Percentiles rank a stretch among this genome's conserved stretches.
Evolutionary conservation across 2,329 filamentous ascomycete genomes (phyloP).

Genomic region (Arachnopeziza araneosa): DNA sequence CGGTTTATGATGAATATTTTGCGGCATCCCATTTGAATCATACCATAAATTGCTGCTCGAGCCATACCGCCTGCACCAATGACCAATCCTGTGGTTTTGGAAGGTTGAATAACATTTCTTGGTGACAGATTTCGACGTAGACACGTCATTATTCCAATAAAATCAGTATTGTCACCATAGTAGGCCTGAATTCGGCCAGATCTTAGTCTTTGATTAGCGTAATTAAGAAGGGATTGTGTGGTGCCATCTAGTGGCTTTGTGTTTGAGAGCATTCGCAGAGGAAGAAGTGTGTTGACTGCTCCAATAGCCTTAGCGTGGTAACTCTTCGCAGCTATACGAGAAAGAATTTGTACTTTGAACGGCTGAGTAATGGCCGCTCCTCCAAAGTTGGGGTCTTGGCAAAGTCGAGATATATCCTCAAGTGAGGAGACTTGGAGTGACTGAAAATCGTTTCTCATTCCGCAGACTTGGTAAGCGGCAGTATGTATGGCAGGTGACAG

Average conservation of each 20-base stretch:
- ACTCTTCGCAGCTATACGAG: slow-evolving; percentile 60
- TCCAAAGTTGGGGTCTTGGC: slow-evolving; percentile 62
- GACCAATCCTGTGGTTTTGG: slow-evolving; percentile 44
- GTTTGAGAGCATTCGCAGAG: slow-evolving; percentile 44
- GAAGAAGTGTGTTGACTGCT: slow-evolving; percentile 70
- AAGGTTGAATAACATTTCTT: slow-evolving; percentile 56
- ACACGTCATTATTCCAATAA: slow-evolving; percentile 72
- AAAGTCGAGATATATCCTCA: slow-evolving; percentile 56
- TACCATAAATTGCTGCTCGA: slow-evolving; percentile 69
- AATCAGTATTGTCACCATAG: slow-evolving; percentile 77
- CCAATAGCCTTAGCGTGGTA: slow-evolving; percentile 70
- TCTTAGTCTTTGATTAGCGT: slow-evolving; percentile 50
- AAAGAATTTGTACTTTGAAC: slow-evolving; percentile 67
- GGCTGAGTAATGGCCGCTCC: slow-evolving; percentile 68
- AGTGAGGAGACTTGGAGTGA: slow-evolving; percentile 58
- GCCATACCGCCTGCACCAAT: slow-evolving; percentile 72
- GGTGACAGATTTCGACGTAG: slow-evolving; percentile 68
- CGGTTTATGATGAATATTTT: slow-evolving; percentile 73
- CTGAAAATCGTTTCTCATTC: slow-evolving; percentile 63
- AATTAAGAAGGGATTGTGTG: slow-evolving; percentile 29
- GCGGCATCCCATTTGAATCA: slow-evolving; percentile 70
- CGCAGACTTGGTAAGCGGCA: slow-evolving; percentile 58
- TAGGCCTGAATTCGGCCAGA: slow-evolving; percentile 62
- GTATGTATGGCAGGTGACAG: slow-evolving; percentile 76
- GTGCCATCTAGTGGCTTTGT: slow-evolving; percentile 44